These are phyloP conservation scores for Eucalyptus sp. DNA, from an alignment of 345 rosid species.

Conservation along the genomic window DNA sequence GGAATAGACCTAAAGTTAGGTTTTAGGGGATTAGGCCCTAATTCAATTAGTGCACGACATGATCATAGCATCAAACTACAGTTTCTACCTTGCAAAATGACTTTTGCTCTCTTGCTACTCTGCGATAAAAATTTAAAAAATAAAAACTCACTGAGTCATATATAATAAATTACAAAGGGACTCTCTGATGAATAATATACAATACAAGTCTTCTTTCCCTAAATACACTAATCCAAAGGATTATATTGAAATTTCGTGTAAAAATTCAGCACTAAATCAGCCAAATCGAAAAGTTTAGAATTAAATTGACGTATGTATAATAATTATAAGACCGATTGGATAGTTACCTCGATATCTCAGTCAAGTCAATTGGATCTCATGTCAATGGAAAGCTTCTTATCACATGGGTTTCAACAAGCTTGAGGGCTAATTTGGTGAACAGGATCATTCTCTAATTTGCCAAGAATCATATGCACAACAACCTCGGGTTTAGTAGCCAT, in stretches of 20 bases:
- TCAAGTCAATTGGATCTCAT: not conserved
- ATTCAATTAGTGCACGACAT: not conserved
- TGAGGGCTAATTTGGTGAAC: too few relatives aligned
- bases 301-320: fast-evolving
- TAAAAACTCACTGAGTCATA: not conserved
- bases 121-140: fast-evolving
- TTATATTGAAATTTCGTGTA: fast-evolving
- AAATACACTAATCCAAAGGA: not conserved
- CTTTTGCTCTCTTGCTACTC: not conserved
- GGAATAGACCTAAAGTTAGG: not conserved
- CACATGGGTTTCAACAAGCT: not conserved
- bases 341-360: not conserved
- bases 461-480: not conserved
- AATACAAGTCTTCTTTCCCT: not conserved
- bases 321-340: fast-evolving
- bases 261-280: fast-evolving
- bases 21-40: not conserved
- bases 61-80: not conserved
- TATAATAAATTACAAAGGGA: not conserved
- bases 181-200: not conserved
- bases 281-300: fast-evolving
- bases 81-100: not conserved
- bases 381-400: not conserved
- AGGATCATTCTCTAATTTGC: not conserved
- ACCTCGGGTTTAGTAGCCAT: not conserved